Evolutionary conservation across 1,284 basidiomycete genomes (phyloP), one percentile per base, ranked within the genome.

Genomic region (Cutaneotrichosporon cavernicola): DNA sequence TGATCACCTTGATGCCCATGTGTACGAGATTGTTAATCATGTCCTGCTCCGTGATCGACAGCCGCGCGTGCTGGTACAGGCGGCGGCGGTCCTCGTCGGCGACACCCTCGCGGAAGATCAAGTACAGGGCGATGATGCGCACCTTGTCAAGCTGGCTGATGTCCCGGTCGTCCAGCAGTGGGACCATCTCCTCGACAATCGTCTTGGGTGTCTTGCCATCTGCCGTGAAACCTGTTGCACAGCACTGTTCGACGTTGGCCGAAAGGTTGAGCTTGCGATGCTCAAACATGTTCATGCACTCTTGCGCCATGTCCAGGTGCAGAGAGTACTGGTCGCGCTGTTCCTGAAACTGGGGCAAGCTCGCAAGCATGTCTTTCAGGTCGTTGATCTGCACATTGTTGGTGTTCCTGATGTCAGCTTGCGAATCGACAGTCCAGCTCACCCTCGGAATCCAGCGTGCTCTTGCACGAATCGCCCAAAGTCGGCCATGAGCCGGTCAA

Each of bases 351-450:
- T 98, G 93, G 4, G 96, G 95, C 65, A 99, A 78, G 72, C 85
- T 91, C 22, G 97, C 97, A 51, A 99, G 84, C 96, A 99, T 97
- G 75, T 99, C 96, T 79, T 97, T 97, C 90, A 99, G 95, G 80
- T 97, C 95, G 76, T 94, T 95, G 63, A 99, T 82, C 72, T 87
- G 95, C 56, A 90, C 90, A n/a, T 78, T 71, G 55, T 58, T 10
- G 16, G 88, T 89, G n/a, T 67, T 64, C 9, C 61, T 53, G 60
- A 30, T 53, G 51, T 67, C 59, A 67, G 66, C 38, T 22, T 5
- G 5, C 31, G 13, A 16, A 62, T 32, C 31, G 2, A 32, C 21
- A 31, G 61, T 56, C 53, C 32, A 10, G 65, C 67, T 65, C 59
- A 83, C 87, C 65, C 76, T 86, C 74, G 88, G 80, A 96, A 97